These are phyloP conservation scores for Astragalus glycyphyllos DNA, from an alignment of 306 rosid genomes.

Conservation along the genomic window DNA sequence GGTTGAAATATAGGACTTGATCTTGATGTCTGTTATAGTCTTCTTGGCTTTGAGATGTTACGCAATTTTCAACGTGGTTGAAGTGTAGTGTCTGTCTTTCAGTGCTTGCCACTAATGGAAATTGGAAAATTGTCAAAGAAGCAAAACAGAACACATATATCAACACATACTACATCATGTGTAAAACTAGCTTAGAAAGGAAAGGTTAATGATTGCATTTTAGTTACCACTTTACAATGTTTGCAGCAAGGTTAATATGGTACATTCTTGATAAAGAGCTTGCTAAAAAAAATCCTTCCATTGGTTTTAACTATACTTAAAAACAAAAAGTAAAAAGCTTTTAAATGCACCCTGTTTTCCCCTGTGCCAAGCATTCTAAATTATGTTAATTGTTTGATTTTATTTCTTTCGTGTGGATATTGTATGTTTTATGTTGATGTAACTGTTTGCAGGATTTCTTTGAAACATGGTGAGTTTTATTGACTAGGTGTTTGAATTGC, in stretches of 20 bases:
- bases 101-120: slow-evolving; percentile 8
- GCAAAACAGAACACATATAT: background rate
- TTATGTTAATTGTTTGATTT: background rate
- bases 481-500: background rate
- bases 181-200: background rate
- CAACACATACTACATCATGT: background rate
- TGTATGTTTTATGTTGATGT: slow-evolving; percentile 13
- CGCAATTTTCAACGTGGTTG: slow-evolving; percentile 38
- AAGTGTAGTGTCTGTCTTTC: background rate
- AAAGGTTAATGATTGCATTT: background rate
- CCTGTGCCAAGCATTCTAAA: background rate
- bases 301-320: too few species aligned
- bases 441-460: background rate
- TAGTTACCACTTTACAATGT: background rate
- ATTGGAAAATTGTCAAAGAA: slow-evolving; percentile 6
- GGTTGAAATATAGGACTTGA: background rate
- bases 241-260: background rate
- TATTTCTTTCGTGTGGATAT: background rate
- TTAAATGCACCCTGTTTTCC: background rate
- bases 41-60: slow-evolving; percentile 29
- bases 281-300: too few species aligned
- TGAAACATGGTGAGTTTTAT: background rate
- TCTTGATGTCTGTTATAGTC: background rate
- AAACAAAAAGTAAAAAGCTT: too few species aligned
- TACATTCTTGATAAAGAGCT: too few species aligned